Conservation (phyloP, 805 yeast species). For the Candida michaelii region DNA sequence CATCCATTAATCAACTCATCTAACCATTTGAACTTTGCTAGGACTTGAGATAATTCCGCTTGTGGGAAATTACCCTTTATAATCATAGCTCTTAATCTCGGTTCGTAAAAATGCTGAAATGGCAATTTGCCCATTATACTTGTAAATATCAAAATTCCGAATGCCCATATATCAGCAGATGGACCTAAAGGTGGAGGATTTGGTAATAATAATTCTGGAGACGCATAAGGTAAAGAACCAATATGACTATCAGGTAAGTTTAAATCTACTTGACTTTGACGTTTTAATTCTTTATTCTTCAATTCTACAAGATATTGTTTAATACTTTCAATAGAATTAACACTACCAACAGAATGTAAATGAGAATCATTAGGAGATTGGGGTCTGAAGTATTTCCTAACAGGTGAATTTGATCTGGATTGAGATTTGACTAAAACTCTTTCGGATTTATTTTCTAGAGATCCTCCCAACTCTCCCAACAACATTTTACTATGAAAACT, state of each 20-base stretch:
- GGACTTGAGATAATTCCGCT: constrained; percentile 30
- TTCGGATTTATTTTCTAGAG: constrained; percentile 10
- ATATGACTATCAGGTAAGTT: constrained; percentile 65
- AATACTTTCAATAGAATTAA: constrained; percentile 15
- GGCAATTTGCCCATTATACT: constrained; percentile 75
- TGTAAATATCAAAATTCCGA: constrained; percentile 76
- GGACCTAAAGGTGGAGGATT: constrained; percentile 63
- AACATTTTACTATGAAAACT: constrained; percentile 14
- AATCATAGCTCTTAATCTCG: constrained; percentile 72
- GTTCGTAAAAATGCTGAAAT: constrained; percentile 81
- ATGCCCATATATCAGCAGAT: constrained; percentile 85
- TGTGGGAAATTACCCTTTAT: constrained; percentile 61
- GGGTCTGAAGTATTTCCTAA: constrained; percentile 4
- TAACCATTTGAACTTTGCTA: constrained; percentile 26
- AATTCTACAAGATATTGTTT: constrained; percentile 15
- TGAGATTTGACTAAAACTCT: constrained; percentile 11
- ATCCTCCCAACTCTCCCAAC: constrained; percentile 10
- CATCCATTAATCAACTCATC: constrained; percentile 50
- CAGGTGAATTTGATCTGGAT: constrained; percentile 16
- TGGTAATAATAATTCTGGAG: constrained; percentile 77
- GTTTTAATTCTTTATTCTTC: constrained; percentile 16
- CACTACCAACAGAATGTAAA: constrained; percentile 5
- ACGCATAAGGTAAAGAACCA: constrained; percentile 90
- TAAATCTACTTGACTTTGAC: constrained; percentile 29
- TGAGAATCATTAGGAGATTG: constrained; percentile 9